Conservation (phyloP, 805 yeast genomes). For the Schwanniomyces pseudopolymorphus region DNA sequence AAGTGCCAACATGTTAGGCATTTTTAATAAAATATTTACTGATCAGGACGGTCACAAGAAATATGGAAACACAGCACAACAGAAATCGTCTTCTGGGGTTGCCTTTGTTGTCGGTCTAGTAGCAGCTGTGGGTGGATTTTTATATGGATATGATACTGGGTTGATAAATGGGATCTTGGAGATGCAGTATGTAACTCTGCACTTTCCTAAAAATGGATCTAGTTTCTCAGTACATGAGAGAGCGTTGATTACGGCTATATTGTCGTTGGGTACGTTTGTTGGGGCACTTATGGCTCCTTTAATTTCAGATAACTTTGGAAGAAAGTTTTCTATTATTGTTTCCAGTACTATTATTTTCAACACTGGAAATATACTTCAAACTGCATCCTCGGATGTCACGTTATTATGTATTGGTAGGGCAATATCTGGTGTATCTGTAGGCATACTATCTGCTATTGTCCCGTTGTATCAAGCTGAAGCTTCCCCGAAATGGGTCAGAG, state of each 20-base stretch:
- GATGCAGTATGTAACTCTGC: slow-evolving; percentile 62
- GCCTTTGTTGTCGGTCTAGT: slow-evolving; percentile 74
- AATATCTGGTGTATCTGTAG: slow-evolving; percentile 76
- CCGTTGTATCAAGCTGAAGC: slow-evolving; percentile 81
- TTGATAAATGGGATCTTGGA: slow-evolving; percentile 75
- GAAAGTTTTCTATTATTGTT: slow-evolving; percentile 63
- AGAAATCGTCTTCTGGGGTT: slow-evolving; percentile 54
- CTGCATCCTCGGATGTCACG: slow-evolving; percentile 48
- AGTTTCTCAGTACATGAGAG: slow-evolving; percentile 61
- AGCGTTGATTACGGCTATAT: slow-evolving; percentile 73
- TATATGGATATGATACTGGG: slow-evolving; percentile 91
- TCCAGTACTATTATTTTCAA: slow-evolving; percentile 64
- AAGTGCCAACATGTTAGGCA: background rate
- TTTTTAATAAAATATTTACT: background rate
- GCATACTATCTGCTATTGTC: slow-evolving; percentile 72
- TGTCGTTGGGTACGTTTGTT: slow-evolving; percentile 77
- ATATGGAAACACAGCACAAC: slow-evolving; percentile 22
- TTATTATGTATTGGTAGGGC: slow-evolving; percentile 71
- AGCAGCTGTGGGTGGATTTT: slow-evolving; percentile 89
- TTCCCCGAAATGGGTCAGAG: slow-evolving; percentile 76
- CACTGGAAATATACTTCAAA: slow-evolving; percentile 71
- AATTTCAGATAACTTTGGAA: slow-evolving; percentile 69
- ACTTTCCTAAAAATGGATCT: slow-evolving; percentile 50
- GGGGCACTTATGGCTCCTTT: slow-evolving; percentile 66
- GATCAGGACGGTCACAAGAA: background rate